These are phyloP conservation scores for Cinnamomum chago DNA, from an alignment of 164 flowering plant species.

Conservation along the genomic window DNA sequence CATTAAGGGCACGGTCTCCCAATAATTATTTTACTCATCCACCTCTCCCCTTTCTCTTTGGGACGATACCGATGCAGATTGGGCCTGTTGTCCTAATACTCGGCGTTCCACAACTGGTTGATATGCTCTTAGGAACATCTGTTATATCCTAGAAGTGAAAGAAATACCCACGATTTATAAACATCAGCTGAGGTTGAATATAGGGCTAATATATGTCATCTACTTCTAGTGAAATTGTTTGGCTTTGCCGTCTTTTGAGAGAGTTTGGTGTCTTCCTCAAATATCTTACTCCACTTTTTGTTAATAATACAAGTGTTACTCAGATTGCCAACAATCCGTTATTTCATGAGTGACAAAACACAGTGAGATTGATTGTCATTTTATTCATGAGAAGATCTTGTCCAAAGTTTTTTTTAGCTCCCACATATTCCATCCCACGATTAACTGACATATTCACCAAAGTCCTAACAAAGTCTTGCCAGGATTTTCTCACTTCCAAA, in stretches of 20 bases:
- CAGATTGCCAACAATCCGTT: too few relatives aligned
- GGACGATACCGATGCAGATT: neutral
- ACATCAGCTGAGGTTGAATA: neutral
- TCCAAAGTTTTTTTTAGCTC: too few relatives aligned
- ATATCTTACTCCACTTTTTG: neutral
- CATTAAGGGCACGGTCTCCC: neutral
- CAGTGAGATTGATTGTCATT: too few relatives aligned
- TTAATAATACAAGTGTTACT: neutral
- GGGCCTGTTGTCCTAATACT: neutral
- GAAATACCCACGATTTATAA: neutral
- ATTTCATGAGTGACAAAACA: too few relatives aligned
- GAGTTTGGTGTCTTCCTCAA: neutral
- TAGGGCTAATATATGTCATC: neutral
- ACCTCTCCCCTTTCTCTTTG: neutral
- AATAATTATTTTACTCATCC: neutral
- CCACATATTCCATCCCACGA: too few relatives aligned
- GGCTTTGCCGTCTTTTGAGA: neutral
- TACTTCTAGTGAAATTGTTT: neutral
- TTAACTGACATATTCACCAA: too few relatives aligned
- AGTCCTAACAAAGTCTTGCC: too few relatives aligned
- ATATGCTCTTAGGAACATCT: neutral
- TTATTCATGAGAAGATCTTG: too few relatives aligned
- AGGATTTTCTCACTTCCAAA: too few relatives aligned
- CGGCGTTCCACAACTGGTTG: neutral
- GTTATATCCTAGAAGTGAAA: neutral